These are phyloP conservation scores for Phytophthora gonapodyides DNA, from an alignment of 352 stramenopile species.

Conservation along the genomic window DNA sequence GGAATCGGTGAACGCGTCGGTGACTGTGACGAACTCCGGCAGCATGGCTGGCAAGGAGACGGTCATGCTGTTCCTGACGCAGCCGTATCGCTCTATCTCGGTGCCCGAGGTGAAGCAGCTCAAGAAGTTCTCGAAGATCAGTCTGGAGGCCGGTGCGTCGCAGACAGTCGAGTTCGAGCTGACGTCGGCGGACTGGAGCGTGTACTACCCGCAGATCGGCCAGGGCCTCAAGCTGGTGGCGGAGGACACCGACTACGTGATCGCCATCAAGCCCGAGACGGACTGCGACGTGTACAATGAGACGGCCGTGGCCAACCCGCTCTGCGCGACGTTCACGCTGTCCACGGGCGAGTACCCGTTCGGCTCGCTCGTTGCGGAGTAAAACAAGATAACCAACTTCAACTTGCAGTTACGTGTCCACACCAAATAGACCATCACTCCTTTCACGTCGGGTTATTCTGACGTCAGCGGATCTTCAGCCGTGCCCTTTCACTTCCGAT, in stretches of 20 bases:
- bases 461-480: conserved; percentile 20
- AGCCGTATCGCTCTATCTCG: conserved; percentile 20
- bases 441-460: conserved; percentile 20
- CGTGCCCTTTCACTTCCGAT: conserved; percentile 21
- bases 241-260: too few species aligned
- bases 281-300: too few species aligned
- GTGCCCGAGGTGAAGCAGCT: conserved; percentile 21
- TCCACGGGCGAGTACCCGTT: too few species aligned
- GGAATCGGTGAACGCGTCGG: conserved; percentile 17
- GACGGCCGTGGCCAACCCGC: not conserved
- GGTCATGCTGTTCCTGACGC: conserved; percentile 14
- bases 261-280: too few species aligned
- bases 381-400: not conserved
- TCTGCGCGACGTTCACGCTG: too few species aligned
- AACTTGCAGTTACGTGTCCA: not conserved
- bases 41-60: conserved; percentile 9
- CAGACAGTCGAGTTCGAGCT: not conserved
- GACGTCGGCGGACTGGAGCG: too few species aligned
- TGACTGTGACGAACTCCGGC: conserved; percentile 15
- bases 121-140: conserved; percentile 21
- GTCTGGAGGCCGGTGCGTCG: conserved; percentile 9
- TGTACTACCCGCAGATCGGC: too few species aligned
- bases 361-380: too few species aligned
- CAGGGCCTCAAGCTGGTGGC: too few species aligned
- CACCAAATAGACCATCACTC: conserved; percentile 19